Base-by-base conservation (phyloP, 768 basidiomycete genomes). In the Leucogyrophana mollusca region DNA sequence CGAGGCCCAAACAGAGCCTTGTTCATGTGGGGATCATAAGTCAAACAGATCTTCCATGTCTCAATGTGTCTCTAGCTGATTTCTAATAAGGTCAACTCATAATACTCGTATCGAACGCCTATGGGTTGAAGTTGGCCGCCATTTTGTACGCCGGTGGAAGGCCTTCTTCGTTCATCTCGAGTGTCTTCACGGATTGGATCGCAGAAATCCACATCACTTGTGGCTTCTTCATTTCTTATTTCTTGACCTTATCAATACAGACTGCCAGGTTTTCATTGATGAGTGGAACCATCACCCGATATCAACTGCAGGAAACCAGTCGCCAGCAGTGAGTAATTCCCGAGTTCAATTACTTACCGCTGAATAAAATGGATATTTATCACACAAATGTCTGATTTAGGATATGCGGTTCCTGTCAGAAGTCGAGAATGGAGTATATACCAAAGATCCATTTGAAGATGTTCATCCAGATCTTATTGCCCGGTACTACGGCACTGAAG, bases 21-120 rank as follows among this genome's bases (percentile, higher is more conserved):
- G 3, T 73, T 71, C 35, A 73, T 73, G 8, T 72, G 62, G 60
- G 71, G 71, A 21, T 33, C 56, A 67, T 67, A 50, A 46, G 56
- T 38, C 14, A 23, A 9, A 21, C 0, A 24, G 14, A n/a, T n/a
- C n/a, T n/a, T n/a, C n/a, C n/a, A n/a, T n/a, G n/a, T n/a, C n/a
- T 20, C 24, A 23, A 7, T 24, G 20, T 6, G 13, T 42, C 1
- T 44, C 2, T 18, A 11, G 8, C 24, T 13, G 16, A 20, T 13
- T 21, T 8, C 24, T 36, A 2, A 50, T 20, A 35, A 51, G 61
- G 16, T 61, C 55, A 8, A 55, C 56, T 10, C 54, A 50, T 7
- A 68, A 68, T 34, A 53, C 56, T 1, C 47, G 48, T 0, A 67
- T 67, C 17, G 60, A 67, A 38, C 45, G 47, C 0, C 23, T 65